phyloP scores from a whole-genome alignment of 2,329 filamentous ascomycete species.

The Trichocomaceae sp. region DNA sequence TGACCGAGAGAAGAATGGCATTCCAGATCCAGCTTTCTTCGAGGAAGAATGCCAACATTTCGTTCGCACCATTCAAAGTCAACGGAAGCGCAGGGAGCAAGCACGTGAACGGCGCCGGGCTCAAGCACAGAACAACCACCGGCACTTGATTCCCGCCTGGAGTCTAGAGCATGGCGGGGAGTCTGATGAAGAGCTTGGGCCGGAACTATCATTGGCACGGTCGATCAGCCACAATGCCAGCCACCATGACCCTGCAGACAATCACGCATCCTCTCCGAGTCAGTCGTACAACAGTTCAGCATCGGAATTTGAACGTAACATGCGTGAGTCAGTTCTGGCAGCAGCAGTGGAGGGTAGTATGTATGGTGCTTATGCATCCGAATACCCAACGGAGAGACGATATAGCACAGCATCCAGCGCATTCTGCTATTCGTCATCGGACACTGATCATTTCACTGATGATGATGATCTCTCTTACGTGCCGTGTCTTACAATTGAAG shows the following conservation, averaged over 20 bases:
- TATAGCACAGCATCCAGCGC: conserved; percentile 73
- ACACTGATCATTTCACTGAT: conserved; percentile 38
- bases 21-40: conserved; percentile 59
- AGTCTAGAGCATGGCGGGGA: conserved; percentile 73
- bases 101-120: conserved; percentile 56
- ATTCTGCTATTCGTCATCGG: conserved; percentile 38
- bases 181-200: conserved; percentile 44
- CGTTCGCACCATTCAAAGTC: conserved; percentile 31
- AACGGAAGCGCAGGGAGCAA: conserved; percentile 45
- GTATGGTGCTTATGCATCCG: conserved; percentile 63
- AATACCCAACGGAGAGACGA: conserved; percentile 58
- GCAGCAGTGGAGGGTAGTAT: conserved; percentile 70
- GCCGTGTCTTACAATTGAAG: conserved; percentile 79
- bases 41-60: conserved; percentile 40
- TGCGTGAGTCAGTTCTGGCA: conserved; percentile 32
- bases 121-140: conserved; percentile 49
- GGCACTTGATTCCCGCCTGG: conserved; percentile 61
- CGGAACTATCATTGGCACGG: conserved; percentile 26
- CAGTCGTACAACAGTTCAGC: conserved; percentile 49
- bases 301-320: conserved; percentile 26
- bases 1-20: conserved; percentile 66
- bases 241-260: conserved; percentile 22
- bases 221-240: conserved; percentile 30
- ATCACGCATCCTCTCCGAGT: conserved; percentile 46
- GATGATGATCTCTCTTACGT: conserved; percentile 90